Conservation (phyloP, 2,329 filamentous ascomycete species). For the Aspergillus oerlinghausenensis region DNA sequence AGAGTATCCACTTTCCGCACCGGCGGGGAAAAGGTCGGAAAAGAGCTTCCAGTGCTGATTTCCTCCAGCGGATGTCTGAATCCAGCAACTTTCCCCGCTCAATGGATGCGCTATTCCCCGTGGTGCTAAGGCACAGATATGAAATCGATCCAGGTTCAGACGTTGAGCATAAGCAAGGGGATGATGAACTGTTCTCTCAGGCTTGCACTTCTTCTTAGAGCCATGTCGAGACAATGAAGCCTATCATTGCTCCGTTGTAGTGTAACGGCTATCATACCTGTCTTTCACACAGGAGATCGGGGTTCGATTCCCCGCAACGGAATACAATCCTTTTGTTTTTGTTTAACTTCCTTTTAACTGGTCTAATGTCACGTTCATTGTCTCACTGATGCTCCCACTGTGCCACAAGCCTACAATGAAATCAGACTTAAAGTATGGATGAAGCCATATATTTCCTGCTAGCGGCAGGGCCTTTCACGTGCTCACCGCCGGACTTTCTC, state of each 20-base stretch:
- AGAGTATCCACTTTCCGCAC: background rate
- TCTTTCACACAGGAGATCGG: slow-evolving; percentile 9
- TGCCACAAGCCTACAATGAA: background rate
- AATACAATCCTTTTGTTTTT: background rate
- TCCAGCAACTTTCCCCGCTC: background rate
- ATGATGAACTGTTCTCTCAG: too few relatives aligned
- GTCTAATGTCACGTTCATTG: background rate
- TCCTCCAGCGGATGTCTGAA: slow-evolving; percentile 2
- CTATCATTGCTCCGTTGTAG: slow-evolving; percentile 3
- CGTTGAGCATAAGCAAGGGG: too few relatives aligned
- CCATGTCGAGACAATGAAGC: background rate
- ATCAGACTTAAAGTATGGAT: background rate
- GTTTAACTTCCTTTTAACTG: background rate
- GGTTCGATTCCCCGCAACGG: slow-evolving; percentile 10
- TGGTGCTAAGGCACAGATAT: too few relatives aligned
- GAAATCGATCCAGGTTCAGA: too few relatives aligned
- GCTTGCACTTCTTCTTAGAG: too few relatives aligned
- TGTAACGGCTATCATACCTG: slow-evolving; percentile 9
- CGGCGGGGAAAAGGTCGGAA: slow-evolving; percentile 7
- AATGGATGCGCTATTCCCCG: background rate
- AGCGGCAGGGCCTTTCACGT: background rate
- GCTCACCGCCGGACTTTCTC: background rate
- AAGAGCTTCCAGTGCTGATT: slow-evolving; percentile 10
- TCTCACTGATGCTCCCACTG: background rate
- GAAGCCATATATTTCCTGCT: background rate